phyloP scores from a whole-genome alignment of 106 monocot species.

The Dendrobium catenatum region DNA sequence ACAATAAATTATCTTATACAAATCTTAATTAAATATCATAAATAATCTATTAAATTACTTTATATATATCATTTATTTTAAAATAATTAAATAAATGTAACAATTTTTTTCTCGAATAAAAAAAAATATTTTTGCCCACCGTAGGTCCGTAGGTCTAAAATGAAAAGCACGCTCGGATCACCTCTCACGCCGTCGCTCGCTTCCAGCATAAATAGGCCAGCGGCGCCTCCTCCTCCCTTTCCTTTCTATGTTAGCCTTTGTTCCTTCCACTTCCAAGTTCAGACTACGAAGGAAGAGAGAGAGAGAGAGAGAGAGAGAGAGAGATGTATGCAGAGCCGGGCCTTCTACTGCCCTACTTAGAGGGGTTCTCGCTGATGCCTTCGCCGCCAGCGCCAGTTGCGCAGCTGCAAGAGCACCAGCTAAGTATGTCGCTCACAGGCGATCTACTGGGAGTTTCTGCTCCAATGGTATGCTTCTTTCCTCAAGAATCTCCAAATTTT shows the following conservation, averaged over 20 bases:
- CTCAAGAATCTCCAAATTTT: not conserved
- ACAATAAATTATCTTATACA: no score
- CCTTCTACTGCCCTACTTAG: not conserved
- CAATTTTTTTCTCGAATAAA: no score
- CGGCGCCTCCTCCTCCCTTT: not conserved
- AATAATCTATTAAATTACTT: no score
- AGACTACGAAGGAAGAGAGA: not conserved
- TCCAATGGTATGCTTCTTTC: constrained; percentile 9
- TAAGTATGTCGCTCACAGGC: not conserved
- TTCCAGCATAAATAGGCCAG: constrained; percentile 2
- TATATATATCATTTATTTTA: no score
- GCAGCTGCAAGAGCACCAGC: constrained; percentile 4
- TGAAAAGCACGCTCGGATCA: no score
- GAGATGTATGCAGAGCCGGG: constrained; percentile 2
- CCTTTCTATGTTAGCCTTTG: not conserved
- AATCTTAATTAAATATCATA: no score
- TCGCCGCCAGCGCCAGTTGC: not conserved
- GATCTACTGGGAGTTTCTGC: constrained; percentile 1
- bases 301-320: not conserved
- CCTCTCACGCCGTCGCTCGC: not conserved
- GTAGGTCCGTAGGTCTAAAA: no score
- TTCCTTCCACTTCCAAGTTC: no score
- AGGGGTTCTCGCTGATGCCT: constrained; percentile 3
- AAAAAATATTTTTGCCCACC: no score
- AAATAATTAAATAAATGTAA: no score